A percentile compares a stretch with the other conserved stretches of the same genome.
Evolutionary conservation across 345 rosid genomes (phyloP).

Genomic region (Populus deltoides): DNA sequence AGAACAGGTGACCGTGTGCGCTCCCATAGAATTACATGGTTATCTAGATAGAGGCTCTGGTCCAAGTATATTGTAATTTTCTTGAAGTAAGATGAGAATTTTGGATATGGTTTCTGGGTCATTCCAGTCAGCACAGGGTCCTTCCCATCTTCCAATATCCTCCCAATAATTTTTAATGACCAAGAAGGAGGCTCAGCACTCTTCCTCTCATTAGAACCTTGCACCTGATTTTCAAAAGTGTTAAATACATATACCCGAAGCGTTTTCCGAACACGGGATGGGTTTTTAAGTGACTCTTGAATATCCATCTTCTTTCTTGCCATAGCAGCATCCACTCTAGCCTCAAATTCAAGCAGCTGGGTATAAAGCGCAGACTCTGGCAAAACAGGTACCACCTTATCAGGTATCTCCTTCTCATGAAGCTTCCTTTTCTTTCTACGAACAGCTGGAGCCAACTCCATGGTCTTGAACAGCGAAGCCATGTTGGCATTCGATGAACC

Average conservation of each 20-base stretch:
- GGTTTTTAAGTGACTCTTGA: slow-evolving; percentile 47
- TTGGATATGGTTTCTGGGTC: slow-evolving; percentile 32
- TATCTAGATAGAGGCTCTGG: slow-evolving; percentile 54
- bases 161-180: slow-evolving; percentile 58
- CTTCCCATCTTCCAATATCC: slow-evolving; percentile 55
- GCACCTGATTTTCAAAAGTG: slow-evolving; percentile 43
- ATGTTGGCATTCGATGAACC: slow-evolving; percentile 33
- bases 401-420: slow-evolving; percentile 49
- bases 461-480: slow-evolving; percentile 43
- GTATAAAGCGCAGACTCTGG: slow-evolving; percentile 54
- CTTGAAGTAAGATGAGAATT: slow-evolving; percentile 56
- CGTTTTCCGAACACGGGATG: slow-evolving; percentile 40
- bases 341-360: slow-evolving; percentile 55
- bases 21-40: slow-evolving; percentile 58
- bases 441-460: slow-evolving; percentile 54
- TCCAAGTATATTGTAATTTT: slow-evolving; percentile 57
- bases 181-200: slow-evolving; percentile 41
- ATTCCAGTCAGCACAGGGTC: slow-evolving; percentile 49
- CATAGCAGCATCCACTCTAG: slow-evolving; percentile 45
- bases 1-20: slow-evolving; percentile 49
- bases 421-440: slow-evolving; percentile 45
- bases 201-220: slow-evolving; percentile 29
- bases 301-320: slow-evolving; percentile 49
- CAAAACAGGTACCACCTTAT: slow-evolving; percentile 43
- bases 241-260: slow-evolving; percentile 53